These are phyloP conservation scores for Trichosporon sp. DNA, from an alignment of 1,284 basidiomycete genomes.

Conservation along the genomic window DNA sequence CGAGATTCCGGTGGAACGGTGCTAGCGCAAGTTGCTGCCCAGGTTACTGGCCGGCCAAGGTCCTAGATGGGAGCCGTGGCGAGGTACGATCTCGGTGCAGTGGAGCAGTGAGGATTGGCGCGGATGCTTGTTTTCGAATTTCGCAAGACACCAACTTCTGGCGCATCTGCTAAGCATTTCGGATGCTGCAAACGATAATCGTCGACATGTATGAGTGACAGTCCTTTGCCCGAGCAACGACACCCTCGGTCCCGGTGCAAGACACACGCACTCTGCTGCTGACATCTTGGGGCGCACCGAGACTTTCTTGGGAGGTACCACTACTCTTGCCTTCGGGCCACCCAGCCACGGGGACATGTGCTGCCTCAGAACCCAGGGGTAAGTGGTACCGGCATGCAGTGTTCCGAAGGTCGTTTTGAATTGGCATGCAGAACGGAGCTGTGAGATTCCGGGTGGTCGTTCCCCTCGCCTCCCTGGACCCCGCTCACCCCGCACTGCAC, in stretches of 20 bases:
- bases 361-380: background rate
- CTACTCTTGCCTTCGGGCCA: background rate
- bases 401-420: background rate
- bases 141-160: background rate
- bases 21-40: background rate
- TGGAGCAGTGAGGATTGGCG: too few species aligned
- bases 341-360: background rate
- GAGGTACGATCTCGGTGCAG: too few species aligned
- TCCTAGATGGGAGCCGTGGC: too few species aligned
- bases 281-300: background rate
- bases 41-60: too few species aligned
- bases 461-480: background rate
- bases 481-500: background rate
- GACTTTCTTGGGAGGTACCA: conserved; percentile 3
- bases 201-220: background rate
- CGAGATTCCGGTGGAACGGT: background rate
- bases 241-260: background rate
- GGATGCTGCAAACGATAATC: background rate
- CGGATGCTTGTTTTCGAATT: background rate
- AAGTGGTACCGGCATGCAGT: background rate
- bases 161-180: background rate
- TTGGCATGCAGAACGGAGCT: background rate
- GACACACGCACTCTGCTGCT: background rate
- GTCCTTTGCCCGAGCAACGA: background rate
- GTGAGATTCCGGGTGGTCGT: background rate